Conservation (phyloP, 345 rosid species). For the Capsella bursapastoris region DNA sequence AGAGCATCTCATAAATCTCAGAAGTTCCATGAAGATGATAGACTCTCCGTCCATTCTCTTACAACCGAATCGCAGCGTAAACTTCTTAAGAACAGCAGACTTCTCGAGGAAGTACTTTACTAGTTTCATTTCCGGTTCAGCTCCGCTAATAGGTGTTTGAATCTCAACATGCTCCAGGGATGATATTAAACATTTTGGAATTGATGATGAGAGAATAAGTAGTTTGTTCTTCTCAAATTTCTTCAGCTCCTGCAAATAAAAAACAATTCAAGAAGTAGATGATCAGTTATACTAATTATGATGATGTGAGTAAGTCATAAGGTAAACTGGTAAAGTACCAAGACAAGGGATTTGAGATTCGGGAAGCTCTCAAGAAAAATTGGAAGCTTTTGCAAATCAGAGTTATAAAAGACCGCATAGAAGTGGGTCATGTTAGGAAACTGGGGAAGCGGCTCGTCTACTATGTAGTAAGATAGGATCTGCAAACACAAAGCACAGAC, state of each 20-base stretch:
- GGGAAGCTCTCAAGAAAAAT: conserved; percentile 18
- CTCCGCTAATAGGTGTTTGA: neutral
- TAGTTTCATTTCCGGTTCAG: neutral
- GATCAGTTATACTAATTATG: neutral
- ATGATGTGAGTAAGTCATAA: neutral
- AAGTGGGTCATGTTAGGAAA: neutral
- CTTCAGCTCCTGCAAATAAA: neutral
- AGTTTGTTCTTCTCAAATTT: neutral
- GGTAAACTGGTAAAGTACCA: neutral
- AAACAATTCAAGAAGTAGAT: neutral
- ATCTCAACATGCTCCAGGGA: conserved; percentile 12
- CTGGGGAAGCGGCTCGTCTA: neutral
- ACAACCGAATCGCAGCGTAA: neutral
- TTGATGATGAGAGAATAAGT: neutral
- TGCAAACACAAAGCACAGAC: neutral
- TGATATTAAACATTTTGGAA: neutral
- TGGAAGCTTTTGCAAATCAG: conserved; percentile 5
- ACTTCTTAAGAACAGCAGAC: conserved; percentile 13
- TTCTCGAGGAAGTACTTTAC: conserved; percentile 10
- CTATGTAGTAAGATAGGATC: neutral
- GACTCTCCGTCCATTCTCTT: neutral
- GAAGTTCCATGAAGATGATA: neutral
- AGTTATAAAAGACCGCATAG: neutral
- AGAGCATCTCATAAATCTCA: conserved; percentile 10
- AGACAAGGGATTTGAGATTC: conserved; percentile 8